Base-by-base conservation (phyloP, 345 rosid species). In the Gossypium thurberi region DNA sequence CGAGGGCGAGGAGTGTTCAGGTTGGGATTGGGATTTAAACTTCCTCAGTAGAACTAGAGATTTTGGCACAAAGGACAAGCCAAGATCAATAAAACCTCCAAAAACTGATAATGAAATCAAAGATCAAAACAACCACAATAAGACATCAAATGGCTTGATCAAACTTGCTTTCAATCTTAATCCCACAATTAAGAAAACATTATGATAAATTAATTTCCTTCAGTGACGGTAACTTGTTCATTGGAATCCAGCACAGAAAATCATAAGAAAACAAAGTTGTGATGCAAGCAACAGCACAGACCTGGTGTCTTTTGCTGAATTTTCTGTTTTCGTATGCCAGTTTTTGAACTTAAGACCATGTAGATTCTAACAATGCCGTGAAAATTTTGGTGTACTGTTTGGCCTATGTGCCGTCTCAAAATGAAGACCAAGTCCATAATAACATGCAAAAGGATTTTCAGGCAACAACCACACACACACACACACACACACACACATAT, bases 341-440 rank as follows among this genome's bases (percentile, higher is more conserved):
- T 4, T 44, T 10, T 23, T 57, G 61, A 57, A 21, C 33, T 21
- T 11, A 33, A 33, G 40, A 33, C 40, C 40, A 5, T 33, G 40
- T 73, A 25, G 20, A 44, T 44, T 42, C 10, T 46, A 14, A 37
- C 67, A 61, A 62, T 37, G 47, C 2, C 63, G 23, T 52, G 47
- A 4, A 44, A 37, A 11, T 14, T 40, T 65, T 11, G 10, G 17
- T 73, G 74, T 23, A 18, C 14, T 17, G 17, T 73, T 80, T 62
- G 74, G 72, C 71, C 44, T 56, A 56, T 48, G 53, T 73, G 77
- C 81, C 79, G 85, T 69, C 82, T 55, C 25, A 25, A 25, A 10
- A 26, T 33, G n/a, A 74, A 66, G 82, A 83, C 77, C 55, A 47
- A 71, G 78, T 83, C 75, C 62, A 6, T 42, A 44, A 18, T 25